A percentile compares a stretch with the other conserved stretches of the same genome.
Evolutionary conservation across 305 asterid genomes (phyloP).

Genomic region (Solanum hybrid): DNA sequence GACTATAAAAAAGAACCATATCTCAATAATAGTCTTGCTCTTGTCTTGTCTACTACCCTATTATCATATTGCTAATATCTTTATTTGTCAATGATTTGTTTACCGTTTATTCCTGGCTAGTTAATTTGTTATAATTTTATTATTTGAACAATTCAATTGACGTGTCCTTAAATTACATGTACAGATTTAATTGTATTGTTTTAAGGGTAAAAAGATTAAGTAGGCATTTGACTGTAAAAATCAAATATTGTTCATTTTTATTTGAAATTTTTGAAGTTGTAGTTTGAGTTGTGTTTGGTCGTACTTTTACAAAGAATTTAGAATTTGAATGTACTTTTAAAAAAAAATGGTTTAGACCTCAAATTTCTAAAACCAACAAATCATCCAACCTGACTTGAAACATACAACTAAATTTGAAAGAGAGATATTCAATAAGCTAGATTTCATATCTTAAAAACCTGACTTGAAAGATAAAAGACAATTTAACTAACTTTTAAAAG

Average conservation of each 20-base stretch:
- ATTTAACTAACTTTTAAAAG: background rate
- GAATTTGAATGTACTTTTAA: background rate
- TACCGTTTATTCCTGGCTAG: background rate
- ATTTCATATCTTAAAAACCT: background rate
- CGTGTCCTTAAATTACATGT: background rate
- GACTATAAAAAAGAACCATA: background rate
- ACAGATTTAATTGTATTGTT: background rate
- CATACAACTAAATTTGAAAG: background rate
- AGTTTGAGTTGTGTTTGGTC: background rate
- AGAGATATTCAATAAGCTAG: background rate
- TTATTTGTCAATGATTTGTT: background rate
- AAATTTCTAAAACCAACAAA: background rate
- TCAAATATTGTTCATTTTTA: background rate
- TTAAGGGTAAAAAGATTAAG: background rate
- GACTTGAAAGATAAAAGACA: background rate
- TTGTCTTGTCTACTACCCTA: background rate
- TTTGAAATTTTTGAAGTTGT: background rate
- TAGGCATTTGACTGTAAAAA: too few species aligned
- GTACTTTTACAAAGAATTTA: background rate
- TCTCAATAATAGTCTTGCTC: background rate
- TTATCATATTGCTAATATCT: too few species aligned
- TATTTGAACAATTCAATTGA: too few species aligned
- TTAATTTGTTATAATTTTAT: background rate
- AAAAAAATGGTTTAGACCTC: background rate
- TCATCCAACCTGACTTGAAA: background rate